phyloP scores from a whole-genome alignment of 225 moss, liverwort and hornwort genomes.

The Thuidium tamariscinum region DNA sequence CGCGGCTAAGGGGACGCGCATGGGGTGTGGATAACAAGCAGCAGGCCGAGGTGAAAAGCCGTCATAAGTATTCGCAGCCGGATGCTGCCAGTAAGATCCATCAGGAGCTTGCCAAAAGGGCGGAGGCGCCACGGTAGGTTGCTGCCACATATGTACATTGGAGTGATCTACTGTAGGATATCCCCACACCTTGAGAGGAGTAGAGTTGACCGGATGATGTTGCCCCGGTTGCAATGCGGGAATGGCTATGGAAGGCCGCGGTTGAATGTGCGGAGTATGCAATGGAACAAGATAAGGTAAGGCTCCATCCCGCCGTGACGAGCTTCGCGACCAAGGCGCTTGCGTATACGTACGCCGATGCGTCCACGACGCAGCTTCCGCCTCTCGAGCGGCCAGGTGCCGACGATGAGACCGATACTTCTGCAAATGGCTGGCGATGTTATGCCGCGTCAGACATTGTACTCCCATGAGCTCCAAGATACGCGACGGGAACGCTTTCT shows the following conservation, averaged over 20 bases:
- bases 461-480: conserved; percentile 97
- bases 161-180: conserved; percentile 89
- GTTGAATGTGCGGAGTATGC: conserved; percentile 90
- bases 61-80: conserved; percentile 36
- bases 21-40: conserved; percentile 36
- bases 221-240: conserved; percentile 69
- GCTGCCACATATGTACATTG: conserved; percentile 95
- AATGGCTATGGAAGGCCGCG: conserved; percentile 67
- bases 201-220: conserved; percentile 46
- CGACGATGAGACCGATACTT: conserved; percentile 97
- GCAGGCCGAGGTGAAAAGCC: conserved; percentile 1
- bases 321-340: conserved; percentile 64
- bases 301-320: conserved; percentile 54
- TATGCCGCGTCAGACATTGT: conserved; percentile 93
- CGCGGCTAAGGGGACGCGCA: conserved; percentile 29
- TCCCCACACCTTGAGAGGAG: conserved; percentile 90
- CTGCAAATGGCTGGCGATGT: conserved; percentile 97
- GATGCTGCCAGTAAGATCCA: conserved; percentile 96
- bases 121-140: conserved; percentile 56
- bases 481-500: conserved; percentile 93
- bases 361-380: conserved; percentile 92
- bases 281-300: conserved; percentile 76
- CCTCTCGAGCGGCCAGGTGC: conserved; percentile 85
- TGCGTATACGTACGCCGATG: conserved; percentile 72
- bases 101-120: conserved; percentile 96